Conservation (phyloP, 208 protist species). For the Angomonas ambiguus region DNA sequence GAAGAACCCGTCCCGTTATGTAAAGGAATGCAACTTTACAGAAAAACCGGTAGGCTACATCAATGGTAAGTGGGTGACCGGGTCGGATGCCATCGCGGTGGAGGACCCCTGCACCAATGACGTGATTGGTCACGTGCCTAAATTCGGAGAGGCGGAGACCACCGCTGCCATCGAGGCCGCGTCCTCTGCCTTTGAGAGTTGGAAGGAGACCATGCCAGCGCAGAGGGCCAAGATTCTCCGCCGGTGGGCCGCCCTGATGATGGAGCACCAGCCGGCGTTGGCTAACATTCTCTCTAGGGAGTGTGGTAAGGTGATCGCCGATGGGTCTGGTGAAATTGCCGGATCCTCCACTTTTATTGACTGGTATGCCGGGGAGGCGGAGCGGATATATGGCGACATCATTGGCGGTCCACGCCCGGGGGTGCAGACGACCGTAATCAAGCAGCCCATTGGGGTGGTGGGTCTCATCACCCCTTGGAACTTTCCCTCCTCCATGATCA, state of each 20-base stretch:
- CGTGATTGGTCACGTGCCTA: conserved; percentile 51
- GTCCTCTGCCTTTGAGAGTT: conserved; percentile 49
- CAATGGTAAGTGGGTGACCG: conserved; percentile 49
- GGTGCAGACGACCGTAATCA: conserved; percentile 59
- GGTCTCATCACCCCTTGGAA: conserved; percentile 92
- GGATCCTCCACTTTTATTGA: conserved; percentile 69
- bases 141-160: conserved; percentile 44
- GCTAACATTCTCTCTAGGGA: conserved; percentile 70
- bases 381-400: conserved; percentile 80
- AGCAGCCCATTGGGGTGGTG: conserved; percentile 83
- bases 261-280: conserved; percentile 33
- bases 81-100: conserved; percentile 32
- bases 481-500: conserved; percentile 87
- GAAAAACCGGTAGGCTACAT: conserved; percentile 53
- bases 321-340: conserved; percentile 66
- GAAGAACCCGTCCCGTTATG: conserved; percentile 29
- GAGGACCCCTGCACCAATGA: conserved; percentile 77
- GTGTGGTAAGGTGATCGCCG: conserved; percentile 72
- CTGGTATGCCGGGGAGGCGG: conserved; percentile 84
- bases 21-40: conserved; percentile 27
- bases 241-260: conserved; percentile 62
- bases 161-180: conserved; percentile 55
- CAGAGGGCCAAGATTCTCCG: conserved; percentile 60
- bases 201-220: conserved; percentile 52
- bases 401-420: conserved; percentile 39